These are phyloP conservation scores for Claviceps digitariae DNA, from an alignment of 2,329 filamentous ascomycete species.

Conservation along the genomic window DNA sequence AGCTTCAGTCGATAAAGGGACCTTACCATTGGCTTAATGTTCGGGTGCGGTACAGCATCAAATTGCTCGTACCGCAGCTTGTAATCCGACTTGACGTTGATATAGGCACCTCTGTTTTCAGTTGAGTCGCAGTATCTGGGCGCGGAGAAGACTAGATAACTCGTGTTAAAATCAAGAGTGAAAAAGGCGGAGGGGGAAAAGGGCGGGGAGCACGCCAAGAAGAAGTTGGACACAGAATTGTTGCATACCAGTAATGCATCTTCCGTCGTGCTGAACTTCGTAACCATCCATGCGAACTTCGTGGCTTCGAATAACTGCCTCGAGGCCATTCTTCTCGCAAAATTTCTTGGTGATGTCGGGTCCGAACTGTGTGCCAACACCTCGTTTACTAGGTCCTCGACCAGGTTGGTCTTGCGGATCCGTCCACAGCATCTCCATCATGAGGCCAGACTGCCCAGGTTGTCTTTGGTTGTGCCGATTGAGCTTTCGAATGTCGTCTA, in stretches of 20 bases:
- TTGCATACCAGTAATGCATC: conserved; percentile 73
- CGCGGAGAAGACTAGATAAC: conserved; percentile 69
- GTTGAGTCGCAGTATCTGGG: conserved; percentile 96
- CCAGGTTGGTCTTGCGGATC: conserved; percentile 81
- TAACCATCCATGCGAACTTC: conserved; percentile 99
- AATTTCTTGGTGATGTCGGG: conserved; percentile 93
- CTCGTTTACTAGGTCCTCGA: conserved; percentile 87
- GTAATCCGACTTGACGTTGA: conserved; percentile 86
- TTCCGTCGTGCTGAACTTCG: conserved; percentile 90
- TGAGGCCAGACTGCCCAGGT: conserved; percentile 82
- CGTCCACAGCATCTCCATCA: conserved; percentile 99
- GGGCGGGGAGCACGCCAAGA: not conserved
- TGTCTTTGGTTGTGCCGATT: conserved; percentile 84
- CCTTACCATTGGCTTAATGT: conserved; percentile 80
- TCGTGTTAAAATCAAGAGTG: not conserved
- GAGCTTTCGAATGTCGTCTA: conserved; percentile 89
- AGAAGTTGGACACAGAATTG: not conserved
- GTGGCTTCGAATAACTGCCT: conserved; percentile 92
- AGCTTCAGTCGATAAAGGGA: conserved; percentile 4
- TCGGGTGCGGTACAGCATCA: conserved; percentile 88
- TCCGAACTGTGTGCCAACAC: conserved; percentile 91
- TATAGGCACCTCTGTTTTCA: conserved; percentile 96
- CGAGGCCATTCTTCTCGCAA: conserved; percentile 88
- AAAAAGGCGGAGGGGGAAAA: not conserved
- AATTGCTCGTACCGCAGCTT: conserved; percentile 90